These are phyloP conservation scores for Calamus simplicifolius DNA, from an alignment of 176 grass and related monocot species.

Conservation along the genomic window DNA sequence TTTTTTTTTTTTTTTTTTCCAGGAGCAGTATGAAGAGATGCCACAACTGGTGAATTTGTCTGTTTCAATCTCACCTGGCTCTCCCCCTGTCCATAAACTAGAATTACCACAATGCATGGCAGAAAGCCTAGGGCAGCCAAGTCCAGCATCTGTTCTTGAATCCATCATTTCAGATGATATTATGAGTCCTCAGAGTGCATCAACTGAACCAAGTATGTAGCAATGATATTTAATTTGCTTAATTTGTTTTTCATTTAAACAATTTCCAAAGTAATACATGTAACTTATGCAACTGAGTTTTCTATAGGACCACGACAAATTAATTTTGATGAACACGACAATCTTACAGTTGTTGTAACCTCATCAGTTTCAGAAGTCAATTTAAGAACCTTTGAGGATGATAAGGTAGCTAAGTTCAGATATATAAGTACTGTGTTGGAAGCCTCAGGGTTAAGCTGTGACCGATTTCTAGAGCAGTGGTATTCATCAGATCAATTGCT, in stretches of 20 bases:
- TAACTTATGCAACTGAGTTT: slow-evolving; percentile 52
- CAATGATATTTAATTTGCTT: neutral
- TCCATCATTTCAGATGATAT: slow-evolving; percentile 26
- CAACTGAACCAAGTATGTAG: slow-evolving; percentile 33
- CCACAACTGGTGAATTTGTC: slow-evolving; percentile 27
- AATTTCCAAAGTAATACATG: neutral
- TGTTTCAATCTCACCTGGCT: slow-evolving; percentile 27
- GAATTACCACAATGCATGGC: slow-evolving; percentile 15
- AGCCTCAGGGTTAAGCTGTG: slow-evolving; percentile 41
- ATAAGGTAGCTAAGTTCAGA: slow-evolving; percentile 32
- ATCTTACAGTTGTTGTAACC: slow-evolving; percentile 5
- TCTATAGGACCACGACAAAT: slow-evolving; percentile 35
- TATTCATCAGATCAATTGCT: slow-evolving; percentile 35
- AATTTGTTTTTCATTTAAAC: neutral
- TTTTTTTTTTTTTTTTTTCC: too few relatives aligned
- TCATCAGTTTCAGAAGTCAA: slow-evolving; percentile 19
- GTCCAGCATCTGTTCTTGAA: slow-evolving; percentile 52
- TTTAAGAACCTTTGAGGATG: slow-evolving; percentile 27
- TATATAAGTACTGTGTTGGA: slow-evolving; percentile 47
- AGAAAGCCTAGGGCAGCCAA: slow-evolving; percentile 42
- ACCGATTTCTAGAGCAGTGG: slow-evolving; percentile 40
- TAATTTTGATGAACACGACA: slow-evolving; percentile 41
- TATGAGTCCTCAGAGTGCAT: slow-evolving; percentile 34
- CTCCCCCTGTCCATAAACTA: neutral
- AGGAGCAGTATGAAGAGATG: slow-evolving; percentile 17